Evolutionary conservation across 805 yeast genomes (phyloP).

Genomic region (Spathaspora hagerdaliae): DNA sequence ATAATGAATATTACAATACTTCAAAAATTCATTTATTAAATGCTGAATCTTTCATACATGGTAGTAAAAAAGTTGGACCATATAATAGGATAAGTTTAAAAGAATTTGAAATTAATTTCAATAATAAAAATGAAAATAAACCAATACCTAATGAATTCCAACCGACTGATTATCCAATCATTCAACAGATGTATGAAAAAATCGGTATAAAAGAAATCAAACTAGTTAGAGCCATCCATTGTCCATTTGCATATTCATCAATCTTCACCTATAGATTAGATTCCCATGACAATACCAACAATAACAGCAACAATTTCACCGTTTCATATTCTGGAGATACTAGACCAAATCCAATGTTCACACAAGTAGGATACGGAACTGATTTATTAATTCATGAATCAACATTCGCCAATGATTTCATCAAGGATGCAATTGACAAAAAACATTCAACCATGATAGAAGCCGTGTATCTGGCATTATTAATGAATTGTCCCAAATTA

Average conservation of each 20-base stretch:
- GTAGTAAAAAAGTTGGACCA: constrained; percentile 4
- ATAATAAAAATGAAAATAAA: constrained; percentile 17
- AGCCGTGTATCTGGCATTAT: constrained; percentile 65
- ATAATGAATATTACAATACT: too few relatives aligned
- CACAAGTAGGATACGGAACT: constrained; percentile 58
- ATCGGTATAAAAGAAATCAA: constrained; percentile 41
- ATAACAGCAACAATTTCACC: constrained; percentile 44
- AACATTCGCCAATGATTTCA: constrained; percentile 75
- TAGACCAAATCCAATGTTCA: constrained; percentile 69
- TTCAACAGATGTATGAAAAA: constrained; percentile 29
- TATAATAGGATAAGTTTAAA: constrained; percentile 13
- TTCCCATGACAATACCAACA: constrained; percentile 2
- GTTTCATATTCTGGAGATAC: constrained; percentile 94
- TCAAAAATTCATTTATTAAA: constrained; percentile 49
- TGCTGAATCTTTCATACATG: constrained; percentile 51
- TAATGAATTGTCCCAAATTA: constrained; percentile 69
- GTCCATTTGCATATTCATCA: constrained; percentile 69
- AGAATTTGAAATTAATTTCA: constrained; percentile 30
- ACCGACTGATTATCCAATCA: too few relatives aligned
- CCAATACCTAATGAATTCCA: constrained; percentile 19
- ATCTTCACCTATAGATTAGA: constrained; percentile 52
- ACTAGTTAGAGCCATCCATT: constrained; percentile 80
- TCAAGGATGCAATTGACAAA: constrained; percentile 75
- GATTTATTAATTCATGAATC: constrained; percentile 91
- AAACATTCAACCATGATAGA: constrained; percentile 87